A percentile compares a stretch with the other conserved stretches of the same genome.
Evolutionary conservation across 768 basidiomycete genomes (phyloP).

Genomic region (Mycena pura): DNA sequence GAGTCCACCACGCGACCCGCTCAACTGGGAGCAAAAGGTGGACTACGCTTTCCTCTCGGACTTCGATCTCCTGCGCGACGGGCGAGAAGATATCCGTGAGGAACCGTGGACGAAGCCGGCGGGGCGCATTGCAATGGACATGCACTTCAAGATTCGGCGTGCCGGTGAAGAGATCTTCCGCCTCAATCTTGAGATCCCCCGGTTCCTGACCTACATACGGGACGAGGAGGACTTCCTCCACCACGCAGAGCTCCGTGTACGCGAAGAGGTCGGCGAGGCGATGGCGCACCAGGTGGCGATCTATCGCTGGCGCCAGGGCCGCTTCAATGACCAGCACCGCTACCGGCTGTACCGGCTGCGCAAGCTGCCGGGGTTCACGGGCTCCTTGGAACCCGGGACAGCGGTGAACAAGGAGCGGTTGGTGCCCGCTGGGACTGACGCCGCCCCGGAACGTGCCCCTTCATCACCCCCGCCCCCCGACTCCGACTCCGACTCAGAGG

Average conservation of each 20-base stretch:
- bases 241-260: neutral
- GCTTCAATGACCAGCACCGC: neutral
- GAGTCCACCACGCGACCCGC: too few relatives aligned
- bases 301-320: neutral
- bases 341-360: neutral
- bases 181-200: slow-evolving; percentile 28
- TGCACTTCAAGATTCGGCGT: slow-evolving; percentile 24
- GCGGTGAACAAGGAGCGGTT: neutral
- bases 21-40: too few relatives aligned
- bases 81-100: slow-evolving; percentile 25
- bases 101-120: slow-evolving; percentile 27
- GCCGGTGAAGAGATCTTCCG: slow-evolving; percentile 30
- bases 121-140: slow-evolving; percentile 11
- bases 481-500: too few relatives aligned
- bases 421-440: too few relatives aligned
- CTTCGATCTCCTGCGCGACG: slow-evolving; percentile 29
- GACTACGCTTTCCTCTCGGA: slow-evolving; percentile 10
- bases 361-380: neutral
- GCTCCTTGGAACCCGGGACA: neutral
- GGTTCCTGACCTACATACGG: slow-evolving; percentile 21
- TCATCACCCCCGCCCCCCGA: too few relatives aligned
- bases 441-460: too few relatives aligned
- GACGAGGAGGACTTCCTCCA: slow-evolving; percentile 11
- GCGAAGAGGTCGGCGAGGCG: neutral
- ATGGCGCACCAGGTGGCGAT: neutral